Percentiles rank a stretch among this genome's conserved stretches.
These are phyloP conservation scores for Kwoniella mangroviensis DNA, from an alignment of 768 basidiomycete species.

Conservation along the genomic window DNA sequence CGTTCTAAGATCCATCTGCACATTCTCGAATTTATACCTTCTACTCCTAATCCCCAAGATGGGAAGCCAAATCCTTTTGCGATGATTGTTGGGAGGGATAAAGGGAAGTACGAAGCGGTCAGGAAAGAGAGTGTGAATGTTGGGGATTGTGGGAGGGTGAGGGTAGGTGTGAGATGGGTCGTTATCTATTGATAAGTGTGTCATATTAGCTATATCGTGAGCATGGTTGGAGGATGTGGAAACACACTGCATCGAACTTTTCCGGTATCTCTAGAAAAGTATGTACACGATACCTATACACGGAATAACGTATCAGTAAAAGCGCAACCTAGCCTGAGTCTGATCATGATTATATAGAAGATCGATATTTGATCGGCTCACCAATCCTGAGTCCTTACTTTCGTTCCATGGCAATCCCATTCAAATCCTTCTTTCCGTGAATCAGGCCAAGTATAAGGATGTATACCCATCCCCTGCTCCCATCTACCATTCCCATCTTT, in stretches of 20 bases:
- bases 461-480: slow-evolving; percentile 73
- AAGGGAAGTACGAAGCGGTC: slow-evolving; percentile 78
- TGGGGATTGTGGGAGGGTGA: slow-evolving; percentile 18
- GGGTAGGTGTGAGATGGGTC: slow-evolving; percentile 43
- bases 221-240: slow-evolving; percentile 6
- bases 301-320: neutral
- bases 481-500: slow-evolving; percentile 43
- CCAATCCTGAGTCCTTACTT: slow-evolving; percentile 86
- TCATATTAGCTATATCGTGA: neutral
- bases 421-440: slow-evolving; percentile 72
- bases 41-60: slow-evolving; percentile 72
- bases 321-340: neutral
- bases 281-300: slow-evolving; percentile 73
- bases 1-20: slow-evolving; percentile 70
- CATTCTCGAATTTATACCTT: slow-evolving; percentile 80
- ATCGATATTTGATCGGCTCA: slow-evolving; percentile 53
- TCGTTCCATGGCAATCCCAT: slow-evolving; percentile 64
- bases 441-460: slow-evolving; percentile 84
- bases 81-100: slow-evolving; percentile 75
- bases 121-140: slow-evolving; percentile 74
- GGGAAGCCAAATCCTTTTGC: slow-evolving; percentile 88
- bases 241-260: slow-evolving; percentile 64
- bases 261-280: slow-evolving; percentile 83
- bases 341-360: neutral
- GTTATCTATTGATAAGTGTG: slow-evolving; percentile 22